Evolutionary conservation across 148 eudicot genomes (phyloP), one percentile per base, ranked within the genome.

Genomic region (Chenopodium quinoa): DNA sequence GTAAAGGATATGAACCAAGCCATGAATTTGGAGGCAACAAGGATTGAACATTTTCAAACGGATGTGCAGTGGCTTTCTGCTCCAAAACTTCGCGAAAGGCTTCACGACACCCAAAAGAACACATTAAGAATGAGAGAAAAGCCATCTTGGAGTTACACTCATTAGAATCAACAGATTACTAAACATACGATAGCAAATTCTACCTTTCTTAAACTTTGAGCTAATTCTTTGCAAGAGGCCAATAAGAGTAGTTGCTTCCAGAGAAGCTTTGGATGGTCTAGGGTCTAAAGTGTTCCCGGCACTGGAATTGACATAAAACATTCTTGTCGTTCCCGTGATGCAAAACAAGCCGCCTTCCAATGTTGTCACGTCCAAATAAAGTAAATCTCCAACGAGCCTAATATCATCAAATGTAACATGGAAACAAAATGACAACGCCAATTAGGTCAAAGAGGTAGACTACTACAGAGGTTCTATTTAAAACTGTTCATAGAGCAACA

Each of bases 311-410:
- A 91, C 92, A 83, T 97, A 97, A 76, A 97, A 97, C 80, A 73
- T 77, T 79, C 84, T 89, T 73, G 98, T 94, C 64, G 94, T 97
- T 75, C 99, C 99, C 27, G 98, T 92, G 82, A 97, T 82, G 88
- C 98, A 94, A 76, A 87, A 91, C 60, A 89, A 92, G 79, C 86
- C 88, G 77, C 94, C 98, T 80, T 97, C 99, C 81, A 97, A 79
- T 44, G 97, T 94, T 47, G 87, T 83, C 80, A 94, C 93, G 69
- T 97, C 99, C 89, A 97, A 86, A 86, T 97, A 97, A 84, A 94
- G 92, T 84, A 97, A 84, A 84, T 97, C 99, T 75, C 99, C 99
- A 81, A 91, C 94, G 82, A 97, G 98, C 90, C 99, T 97, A 91
- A 86, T 20, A 80, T 68, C 66, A 44, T 50, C 32, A 37, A 34